Evolutionary conservation across 129 eudicot genomes (phyloP).

Genomic region (Oenanthe sinensis): DNA sequence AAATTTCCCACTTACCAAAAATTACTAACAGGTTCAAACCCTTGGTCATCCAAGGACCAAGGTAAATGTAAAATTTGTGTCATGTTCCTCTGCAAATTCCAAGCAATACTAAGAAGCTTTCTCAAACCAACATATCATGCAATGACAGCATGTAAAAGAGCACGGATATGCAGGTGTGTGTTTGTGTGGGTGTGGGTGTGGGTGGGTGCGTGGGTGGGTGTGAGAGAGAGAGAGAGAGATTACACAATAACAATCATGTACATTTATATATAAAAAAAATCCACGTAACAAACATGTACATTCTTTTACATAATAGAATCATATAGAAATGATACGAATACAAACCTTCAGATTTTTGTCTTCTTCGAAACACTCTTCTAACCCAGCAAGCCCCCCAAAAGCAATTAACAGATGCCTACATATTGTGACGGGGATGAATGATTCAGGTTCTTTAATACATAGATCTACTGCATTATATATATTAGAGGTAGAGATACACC

Average conservation of each 20-base stretch:
- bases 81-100: background rate
- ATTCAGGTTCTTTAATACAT: background rate
- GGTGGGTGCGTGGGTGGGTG: too few relatives aligned
- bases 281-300: too few relatives aligned
- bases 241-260: background rate
- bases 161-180: too few relatives aligned
- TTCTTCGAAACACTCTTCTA: conserved; percentile 91
- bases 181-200: too few relatives aligned
- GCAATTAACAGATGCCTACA: conserved; percentile 87
- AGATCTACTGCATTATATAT: background rate
- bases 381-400: conserved; percentile 96
- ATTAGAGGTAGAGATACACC: background rate
- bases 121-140: background rate
- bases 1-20: background rate
- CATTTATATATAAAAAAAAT: too few relatives aligned
- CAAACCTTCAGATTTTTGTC: conserved; percentile 65
- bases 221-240: background rate
- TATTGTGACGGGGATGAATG: background rate
- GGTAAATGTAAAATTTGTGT: background rate
- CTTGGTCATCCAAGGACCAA: background rate
- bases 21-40: background rate
- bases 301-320: background rate
- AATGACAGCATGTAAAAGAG: background rate
- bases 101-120: background rate
- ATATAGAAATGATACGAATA: background rate